A percentile compares a stretch with the other conserved stretches of the same genome.
Conservation (phyloP, 148 eudicot genomes). For the Cornus florida region DNA sequence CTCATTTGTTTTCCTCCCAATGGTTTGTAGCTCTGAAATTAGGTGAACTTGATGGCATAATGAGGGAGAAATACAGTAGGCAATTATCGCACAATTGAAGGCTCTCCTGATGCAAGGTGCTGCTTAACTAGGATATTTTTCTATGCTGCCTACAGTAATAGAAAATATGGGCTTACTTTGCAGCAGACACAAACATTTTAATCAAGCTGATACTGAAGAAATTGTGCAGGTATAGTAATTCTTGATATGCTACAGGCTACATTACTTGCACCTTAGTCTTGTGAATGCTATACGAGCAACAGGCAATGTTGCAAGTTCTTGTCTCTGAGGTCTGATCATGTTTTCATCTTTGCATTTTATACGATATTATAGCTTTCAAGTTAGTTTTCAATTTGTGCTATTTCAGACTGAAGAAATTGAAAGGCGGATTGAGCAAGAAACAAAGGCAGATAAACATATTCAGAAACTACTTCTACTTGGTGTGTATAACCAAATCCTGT, state of each 20-base stretch:
- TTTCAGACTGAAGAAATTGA: conserved; percentile 85
- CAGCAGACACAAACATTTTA: conserved; percentile 66
- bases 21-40: neutral
- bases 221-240: conserved; percentile 54
- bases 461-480: conserved; percentile 94
- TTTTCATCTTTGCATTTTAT: neutral
- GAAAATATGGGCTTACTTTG: conserved; percentile 78
- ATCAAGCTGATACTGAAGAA: conserved; percentile 64
- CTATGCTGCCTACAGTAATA: conserved; percentile 16
- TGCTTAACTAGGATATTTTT: conserved; percentile 12
- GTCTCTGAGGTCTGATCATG: neutral
- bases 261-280: neutral
- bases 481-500: conserved; percentile 10
- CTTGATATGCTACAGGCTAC: neutral
- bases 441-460: conserved; percentile 90
- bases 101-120: conserved; percentile 12
- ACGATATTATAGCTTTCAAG: neutral
- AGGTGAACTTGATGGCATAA: neutral
- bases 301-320: neutral
- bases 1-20: neutral
- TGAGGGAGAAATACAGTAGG: neutral
- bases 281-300: neutral
- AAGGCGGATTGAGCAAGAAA: conserved; percentile 83
- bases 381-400: neutral
- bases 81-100: neutral